Percentiles rank a stretch among this genome's conserved stretches.
Evolutionary conservation across 768 basidiomycete species (phyloP).

Genomic region (Rhodotorula toruloides): DNA sequence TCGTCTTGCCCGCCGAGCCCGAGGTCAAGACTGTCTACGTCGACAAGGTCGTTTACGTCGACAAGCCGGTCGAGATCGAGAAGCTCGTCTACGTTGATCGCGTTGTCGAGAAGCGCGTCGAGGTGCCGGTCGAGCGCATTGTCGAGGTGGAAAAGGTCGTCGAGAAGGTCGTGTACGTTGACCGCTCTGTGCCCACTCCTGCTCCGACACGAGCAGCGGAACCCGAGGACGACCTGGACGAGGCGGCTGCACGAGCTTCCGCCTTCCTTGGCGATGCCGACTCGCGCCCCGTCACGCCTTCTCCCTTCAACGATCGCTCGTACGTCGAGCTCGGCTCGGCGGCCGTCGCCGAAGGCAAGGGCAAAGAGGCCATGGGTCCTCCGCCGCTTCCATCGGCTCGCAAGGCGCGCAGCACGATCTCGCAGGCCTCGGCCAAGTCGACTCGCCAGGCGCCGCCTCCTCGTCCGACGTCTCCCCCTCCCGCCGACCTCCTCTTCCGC

Average conservation of each 20-base stretch:
- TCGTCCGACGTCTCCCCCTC: conserved; percentile 86
- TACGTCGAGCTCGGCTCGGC: too few relatives aligned
- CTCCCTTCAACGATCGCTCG: neutral
- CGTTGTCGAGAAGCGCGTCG: conserved; percentile 38
- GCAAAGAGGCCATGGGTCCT: conserved; percentile 21
- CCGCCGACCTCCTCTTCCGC: conserved; percentile 82
- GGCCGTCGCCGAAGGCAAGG: conserved; percentile 19
- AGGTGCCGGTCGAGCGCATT: conserved; percentile 42
- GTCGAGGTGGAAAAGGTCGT: conserved; percentile 46
- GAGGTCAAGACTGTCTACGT: conserved; percentile 42
- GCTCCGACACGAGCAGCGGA: neutral
- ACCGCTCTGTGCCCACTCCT: conserved; percentile 41
- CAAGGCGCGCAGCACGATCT: conserved; percentile 6
- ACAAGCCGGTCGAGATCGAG: conserved; percentile 11
- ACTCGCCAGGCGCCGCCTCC: conserved; percentile 44
- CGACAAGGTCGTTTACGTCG: conserved; percentile 41
- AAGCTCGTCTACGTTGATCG: conserved; percentile 31
- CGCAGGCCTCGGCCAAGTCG: conserved; percentile 7
- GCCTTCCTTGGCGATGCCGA: conserved; percentile 20
- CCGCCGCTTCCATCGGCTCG: conserved; percentile 9
- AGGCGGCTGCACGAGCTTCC: conserved; percentile 15
- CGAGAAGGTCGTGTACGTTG: conserved; percentile 44
- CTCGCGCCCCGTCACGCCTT: neutral
- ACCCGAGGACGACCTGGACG: conserved; percentile 18
- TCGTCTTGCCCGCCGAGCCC: conserved; percentile 13